These are phyloP conservation scores for grape (Vitis vinifera) DNA, from an alignment of 164 flowering plant genomes.

Conservation along the genomic window DNA sequence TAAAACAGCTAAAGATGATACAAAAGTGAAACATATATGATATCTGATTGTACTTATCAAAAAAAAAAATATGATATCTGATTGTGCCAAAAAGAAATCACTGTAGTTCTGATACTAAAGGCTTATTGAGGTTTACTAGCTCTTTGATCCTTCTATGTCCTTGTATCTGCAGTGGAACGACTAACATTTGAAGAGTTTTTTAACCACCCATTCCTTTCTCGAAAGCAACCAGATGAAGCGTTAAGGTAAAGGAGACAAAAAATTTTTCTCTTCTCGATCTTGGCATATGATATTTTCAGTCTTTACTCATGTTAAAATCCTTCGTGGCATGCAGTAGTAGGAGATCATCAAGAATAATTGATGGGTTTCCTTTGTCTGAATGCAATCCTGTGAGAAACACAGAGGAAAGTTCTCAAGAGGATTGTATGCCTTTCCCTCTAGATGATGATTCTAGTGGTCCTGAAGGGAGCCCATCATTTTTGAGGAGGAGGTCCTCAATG, in stretches of 20 bases:
- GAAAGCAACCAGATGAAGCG: conserved; percentile 32
- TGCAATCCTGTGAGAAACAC: conserved; percentile 33
- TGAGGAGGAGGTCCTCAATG: conserved; percentile 34
- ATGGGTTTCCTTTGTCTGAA: conserved; percentile 43
- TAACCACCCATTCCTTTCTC: conserved; percentile 76
- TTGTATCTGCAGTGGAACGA: conserved; percentile 71
- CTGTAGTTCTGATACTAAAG: too few species aligned
- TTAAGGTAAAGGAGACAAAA: conserved; percentile 39
- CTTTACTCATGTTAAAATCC: background rate
- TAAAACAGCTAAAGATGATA: background rate
- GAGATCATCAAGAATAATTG: conserved; percentile 27
- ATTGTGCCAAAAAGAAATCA: background rate
- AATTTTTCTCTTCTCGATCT: background rate
- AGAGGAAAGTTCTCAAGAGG: conserved; percentile 73
- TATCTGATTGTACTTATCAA: background rate
- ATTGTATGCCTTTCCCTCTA: conserved; percentile 67
- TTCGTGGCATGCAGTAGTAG: conserved; percentile 37
- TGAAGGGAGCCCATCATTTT: conserved; percentile 56
- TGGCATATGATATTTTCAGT: background rate
- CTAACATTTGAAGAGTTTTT: conserved; percentile 97
- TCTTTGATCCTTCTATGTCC: background rate
- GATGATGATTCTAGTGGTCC: conserved; percentile 79
- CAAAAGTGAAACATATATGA: background rate
- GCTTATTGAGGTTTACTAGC: background rate
- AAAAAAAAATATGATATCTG: background rate